phyloP scores from a whole-genome alignment of 306 rosid genomes.

The Morella rubra region DNA sequence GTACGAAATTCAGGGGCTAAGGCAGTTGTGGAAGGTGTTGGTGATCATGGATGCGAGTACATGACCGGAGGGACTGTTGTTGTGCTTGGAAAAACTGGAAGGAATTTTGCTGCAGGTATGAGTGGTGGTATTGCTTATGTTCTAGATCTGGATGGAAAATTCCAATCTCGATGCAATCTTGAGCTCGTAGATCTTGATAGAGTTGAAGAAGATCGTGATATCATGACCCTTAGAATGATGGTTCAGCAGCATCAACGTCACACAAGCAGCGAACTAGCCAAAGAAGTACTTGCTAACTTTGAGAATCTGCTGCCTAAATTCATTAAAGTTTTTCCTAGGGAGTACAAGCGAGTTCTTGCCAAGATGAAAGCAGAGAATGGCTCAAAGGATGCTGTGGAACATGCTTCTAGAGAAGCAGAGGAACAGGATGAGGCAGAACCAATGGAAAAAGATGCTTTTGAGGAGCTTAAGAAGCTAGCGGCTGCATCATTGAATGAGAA shows the following conservation, averaged over 20 bases:
- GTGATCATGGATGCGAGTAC: conserved; percentile 99
- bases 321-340: conserved; percentile 86
- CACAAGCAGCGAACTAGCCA: conserved; percentile 77
- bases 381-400: conserved; percentile 40
- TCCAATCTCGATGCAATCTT: conserved; percentile 69
- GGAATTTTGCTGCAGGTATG: conserved; percentile 99
- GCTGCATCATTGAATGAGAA: conserved; percentile 64
- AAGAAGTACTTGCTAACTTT: conserved; percentile 76
- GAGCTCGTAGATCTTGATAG: conserved; percentile 94
- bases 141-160: conserved; percentile 70
- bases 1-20: conserved; percentile 97
- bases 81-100: conserved; percentile 91
- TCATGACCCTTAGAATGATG: conserved; percentile 73
- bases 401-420: conserved; percentile 39
- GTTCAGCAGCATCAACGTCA: conserved; percentile 96
- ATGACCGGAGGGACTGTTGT: conserved; percentile 99
- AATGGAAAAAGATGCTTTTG: conserved; percentile 79
- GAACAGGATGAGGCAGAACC: conserved; percentile 54
- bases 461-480: conserved; percentile 88
- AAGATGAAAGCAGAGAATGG: conserved; percentile 57
- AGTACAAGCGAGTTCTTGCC: conserved; percentile 82
- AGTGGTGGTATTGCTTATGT: conserved; percentile 96
- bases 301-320: conserved; percentile 76
- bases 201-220: conserved; percentile 85
- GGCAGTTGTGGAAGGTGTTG: conserved; percentile 99